Evolutionary conservation across 2,329 filamentous ascomycete genomes (phyloP).

Genomic region (Coniochaeta sp.): DNA sequence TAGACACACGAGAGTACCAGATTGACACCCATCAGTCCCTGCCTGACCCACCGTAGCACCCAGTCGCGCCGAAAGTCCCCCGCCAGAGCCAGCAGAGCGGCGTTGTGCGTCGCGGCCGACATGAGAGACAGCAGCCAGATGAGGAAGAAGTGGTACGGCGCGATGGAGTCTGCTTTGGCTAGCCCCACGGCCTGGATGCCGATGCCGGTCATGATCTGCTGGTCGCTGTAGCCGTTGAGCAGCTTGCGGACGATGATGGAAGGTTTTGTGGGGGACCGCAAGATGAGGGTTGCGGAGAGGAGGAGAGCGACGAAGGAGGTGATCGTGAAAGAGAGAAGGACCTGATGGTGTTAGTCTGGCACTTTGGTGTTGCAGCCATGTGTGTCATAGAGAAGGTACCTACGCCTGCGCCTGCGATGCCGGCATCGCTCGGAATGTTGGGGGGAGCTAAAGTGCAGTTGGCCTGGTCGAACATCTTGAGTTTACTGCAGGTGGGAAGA

Average conservation of each 20-base stretch:
- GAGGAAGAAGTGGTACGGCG: constrained; percentile 64
- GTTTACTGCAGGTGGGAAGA: neutral
- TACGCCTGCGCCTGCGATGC: constrained; percentile 51
- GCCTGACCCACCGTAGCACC: constrained; percentile 58
- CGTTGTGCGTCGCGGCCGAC: constrained; percentile 58
- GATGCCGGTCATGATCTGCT: constrained; percentile 62
- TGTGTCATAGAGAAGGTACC: constrained; percentile 12
- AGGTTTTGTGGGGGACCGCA: constrained; percentile 36
- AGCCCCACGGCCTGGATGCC: constrained; percentile 59
- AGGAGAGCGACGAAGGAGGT: constrained; percentile 50
- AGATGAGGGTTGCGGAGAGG: constrained; percentile 47
- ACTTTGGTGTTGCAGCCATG: neutral
- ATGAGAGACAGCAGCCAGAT: constrained; percentile 61
- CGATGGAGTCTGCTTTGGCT: constrained; percentile 48
- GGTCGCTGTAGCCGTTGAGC: constrained; percentile 57
- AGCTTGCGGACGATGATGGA: constrained; percentile 54
- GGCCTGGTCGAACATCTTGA: constrained; percentile 10
- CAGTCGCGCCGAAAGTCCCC: constrained; percentile 60
- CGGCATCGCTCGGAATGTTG: constrained; percentile 40
- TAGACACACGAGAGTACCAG: constrained; percentile 48
- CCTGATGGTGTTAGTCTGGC: constrained; percentile 24
- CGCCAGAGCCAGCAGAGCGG: constrained; percentile 55
- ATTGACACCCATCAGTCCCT: constrained; percentile 59
- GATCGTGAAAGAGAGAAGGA: constrained; percentile 59
- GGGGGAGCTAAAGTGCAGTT: constrained; percentile 37